These are phyloP conservation scores for Ramularia collo-cygni DNA, from an alignment of 2,329 filamentous ascomycete species.

Conservation along the genomic window DNA sequence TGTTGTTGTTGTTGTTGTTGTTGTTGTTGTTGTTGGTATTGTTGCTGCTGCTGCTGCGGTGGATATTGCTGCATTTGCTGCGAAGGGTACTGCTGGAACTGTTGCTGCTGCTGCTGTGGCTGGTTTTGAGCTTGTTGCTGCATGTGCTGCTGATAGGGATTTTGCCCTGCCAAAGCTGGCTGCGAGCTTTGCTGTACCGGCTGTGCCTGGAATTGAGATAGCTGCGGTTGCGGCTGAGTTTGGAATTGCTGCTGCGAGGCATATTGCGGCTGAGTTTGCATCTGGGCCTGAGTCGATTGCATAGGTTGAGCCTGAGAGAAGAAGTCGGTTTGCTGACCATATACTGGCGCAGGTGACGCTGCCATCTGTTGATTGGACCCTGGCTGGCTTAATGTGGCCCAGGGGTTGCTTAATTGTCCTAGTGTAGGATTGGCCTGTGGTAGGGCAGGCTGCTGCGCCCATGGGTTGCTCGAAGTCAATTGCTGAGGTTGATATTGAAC, in stretches of 20 bases:
- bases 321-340: conserved; percentile 24
- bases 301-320: conserved; percentile 26
- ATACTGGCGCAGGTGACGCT: conserved; percentile 22
- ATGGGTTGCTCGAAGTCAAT: conserved; percentile 36
- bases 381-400: conserved; percentile 20
- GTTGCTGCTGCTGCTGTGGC: conserved; percentile 31
- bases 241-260: too few relatives aligned
- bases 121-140: conserved; percentile 11
- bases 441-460: conserved; percentile 23
- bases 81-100: conserved; percentile 19
- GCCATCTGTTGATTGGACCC: conserved; percentile 21
- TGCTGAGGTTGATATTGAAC: conserved; percentile 36
- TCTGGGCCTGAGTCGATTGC: conserved; percentile 21
- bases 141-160: conserved; percentile 19
- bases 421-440: neutral
- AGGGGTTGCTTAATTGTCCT: conserved; percentile 15
- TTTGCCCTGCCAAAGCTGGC: conserved; percentile 6
- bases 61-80: conserved; percentile 30
- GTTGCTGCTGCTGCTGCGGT: conserved; percentile 28
- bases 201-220: conserved; percentile 11
- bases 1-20: conserved; percentile 14
- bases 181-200: conserved; percentile 3
- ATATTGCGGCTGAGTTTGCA: conserved; percentile 11
- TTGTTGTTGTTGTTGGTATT: conserved; percentile 31
- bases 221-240: conserved; percentile 15